phyloP scores from a whole-genome alignment of 2,329 filamentous ascomycete species.

The Colletotrichum sp. region DNA sequence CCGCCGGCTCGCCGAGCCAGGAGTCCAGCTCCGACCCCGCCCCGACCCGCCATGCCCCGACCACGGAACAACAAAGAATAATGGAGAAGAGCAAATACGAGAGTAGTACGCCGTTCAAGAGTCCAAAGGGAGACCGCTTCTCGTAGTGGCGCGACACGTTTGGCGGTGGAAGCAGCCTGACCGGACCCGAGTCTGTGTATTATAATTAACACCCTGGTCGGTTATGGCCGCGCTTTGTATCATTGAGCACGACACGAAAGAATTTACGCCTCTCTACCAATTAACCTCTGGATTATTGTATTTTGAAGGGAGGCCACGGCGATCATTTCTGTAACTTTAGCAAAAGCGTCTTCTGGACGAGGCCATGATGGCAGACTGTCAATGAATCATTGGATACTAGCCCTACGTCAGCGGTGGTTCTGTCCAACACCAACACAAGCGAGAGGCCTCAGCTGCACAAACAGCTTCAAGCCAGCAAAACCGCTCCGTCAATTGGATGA shows the following conservation, averaged over 20 bases:
- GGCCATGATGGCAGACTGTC: neutral
- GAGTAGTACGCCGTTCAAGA: slow-evolving; percentile 74
- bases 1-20: slow-evolving; percentile 67
- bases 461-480: neutral
- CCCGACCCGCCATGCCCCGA: slow-evolving; percentile 80
- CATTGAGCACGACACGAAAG: slow-evolving; percentile 11
- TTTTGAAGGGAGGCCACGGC: neutral
- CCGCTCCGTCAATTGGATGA: neutral
- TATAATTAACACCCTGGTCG: slow-evolving; percentile 3
- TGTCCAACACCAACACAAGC: neutral
- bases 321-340: neutral
- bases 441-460: neutral
- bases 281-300: neutral
- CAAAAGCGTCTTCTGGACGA: neutral
- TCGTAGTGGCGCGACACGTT: slow-evolving; percentile 43
- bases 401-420: neutral
- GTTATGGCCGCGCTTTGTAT: neutral
- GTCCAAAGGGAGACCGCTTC: slow-evolving; percentile 87
- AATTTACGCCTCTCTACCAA: neutral
- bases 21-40: slow-evolving; percentile 83
- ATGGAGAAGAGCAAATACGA: slow-evolving; percentile 91
- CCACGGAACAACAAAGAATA: slow-evolving; percentile 70
- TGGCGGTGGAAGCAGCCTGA: neutral
- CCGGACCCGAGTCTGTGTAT: neutral
- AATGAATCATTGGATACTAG: neutral